Evolutionary conservation across 768 basidiomycete genomes (phyloP), one percentile per base, ranked within the genome.

Genomic region (Boletus rufocinnamomeus): DNA sequence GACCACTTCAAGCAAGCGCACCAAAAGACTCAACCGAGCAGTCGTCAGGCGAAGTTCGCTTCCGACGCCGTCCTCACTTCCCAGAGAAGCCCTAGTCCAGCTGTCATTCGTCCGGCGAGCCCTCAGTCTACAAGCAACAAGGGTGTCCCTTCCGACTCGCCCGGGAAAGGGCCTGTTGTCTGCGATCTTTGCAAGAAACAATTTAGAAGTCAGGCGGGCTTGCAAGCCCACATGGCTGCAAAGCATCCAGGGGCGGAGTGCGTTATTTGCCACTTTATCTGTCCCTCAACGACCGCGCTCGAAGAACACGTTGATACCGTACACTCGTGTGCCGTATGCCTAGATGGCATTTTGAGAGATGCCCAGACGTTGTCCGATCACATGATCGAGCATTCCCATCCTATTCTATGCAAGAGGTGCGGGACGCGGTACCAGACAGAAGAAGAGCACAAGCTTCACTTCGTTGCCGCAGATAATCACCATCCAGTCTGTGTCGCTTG

Each of bases 401-500:
- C 68, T 28, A 38, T 70, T 46, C 44, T 37, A 41, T 73, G 72
- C 63, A 69, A 64, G 61, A 58, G 25, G 44, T 74, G 72, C 48
- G 65, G 70, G 34, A 69, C 73, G 21, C 74, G 65, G 50, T 73
- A 72, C 52, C 63, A 44, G 52, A 68, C 72, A 11, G 74, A 77
- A 41, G 80, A 79, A 19, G 74, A 72, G 1, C 69, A 75, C 6
- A 62, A 55, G 8, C 57, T 64, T 40, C 81, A 82, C 59, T 80
- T 79, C 52, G 63, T 61, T 35, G 69, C 74, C 13, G 73, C 76
- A 4, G 63, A 71, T 19, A 72, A 73, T 46, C 2, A 61, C 47
- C 80, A 82, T 48, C 77, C 77, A 0, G 65, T 69, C 14, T 80
- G 79, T 56, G 25, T 47, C 25, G 13, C 49, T 37, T 80, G 79